A percentile compares a stretch with the other conserved stretches of the same genome.
Evolutionary conservation across 192 early-diverging fungal genomes (phyloP).

Genomic region (Allomyces arbusculus): DNA sequence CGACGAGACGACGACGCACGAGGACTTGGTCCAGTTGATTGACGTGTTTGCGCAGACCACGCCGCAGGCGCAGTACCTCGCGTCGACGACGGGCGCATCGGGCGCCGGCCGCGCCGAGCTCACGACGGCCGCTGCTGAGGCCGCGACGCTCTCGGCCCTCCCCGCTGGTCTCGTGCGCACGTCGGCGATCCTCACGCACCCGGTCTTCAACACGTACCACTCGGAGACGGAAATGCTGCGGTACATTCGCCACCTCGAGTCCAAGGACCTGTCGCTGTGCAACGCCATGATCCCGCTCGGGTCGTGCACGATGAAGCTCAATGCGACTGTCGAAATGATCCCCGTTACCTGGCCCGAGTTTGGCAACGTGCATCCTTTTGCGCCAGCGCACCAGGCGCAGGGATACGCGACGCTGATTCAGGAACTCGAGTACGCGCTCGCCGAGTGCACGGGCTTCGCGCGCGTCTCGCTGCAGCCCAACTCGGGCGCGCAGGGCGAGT

Average conservation of each 20-base stretch:
- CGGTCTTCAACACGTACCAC: constrained; percentile 87
- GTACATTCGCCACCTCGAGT: constrained; percentile 84
- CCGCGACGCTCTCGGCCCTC: constrained; percentile 13
- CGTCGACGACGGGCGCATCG: constrained; percentile 22
- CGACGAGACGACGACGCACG: constrained; percentile 74
- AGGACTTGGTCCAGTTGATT: constrained; percentile 62
- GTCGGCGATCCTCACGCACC: constrained; percentile 62
- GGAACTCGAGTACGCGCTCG: constrained; percentile 75
- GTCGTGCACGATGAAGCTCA: constrained; percentile 99
- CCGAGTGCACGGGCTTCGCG: constrained; percentile 84
- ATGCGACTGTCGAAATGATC: constrained; percentile 98
- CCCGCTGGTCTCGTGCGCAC: constrained; percentile 45
- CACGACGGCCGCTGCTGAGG: neutral
- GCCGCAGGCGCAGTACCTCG: constrained; percentile 19
- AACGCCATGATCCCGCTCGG: constrained; percentile 99
- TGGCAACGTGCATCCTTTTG: constrained; percentile 87
- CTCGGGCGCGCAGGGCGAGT: constrained; percentile 98
- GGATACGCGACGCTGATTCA: constrained; percentile 68
- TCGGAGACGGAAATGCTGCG: constrained; percentile 98
- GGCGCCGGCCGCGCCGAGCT: constrained; percentile 23
- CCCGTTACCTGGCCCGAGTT: constrained; percentile 99
- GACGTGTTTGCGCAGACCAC: constrained; percentile 51
- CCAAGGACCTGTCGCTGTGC: constrained; percentile 93
- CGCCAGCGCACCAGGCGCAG: constrained; percentile 76
- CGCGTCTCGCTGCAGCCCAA: constrained; percentile 90